phyloP scores from a whole-genome alignment of 106 monocot species.

The Acorus gramineus region DNA sequence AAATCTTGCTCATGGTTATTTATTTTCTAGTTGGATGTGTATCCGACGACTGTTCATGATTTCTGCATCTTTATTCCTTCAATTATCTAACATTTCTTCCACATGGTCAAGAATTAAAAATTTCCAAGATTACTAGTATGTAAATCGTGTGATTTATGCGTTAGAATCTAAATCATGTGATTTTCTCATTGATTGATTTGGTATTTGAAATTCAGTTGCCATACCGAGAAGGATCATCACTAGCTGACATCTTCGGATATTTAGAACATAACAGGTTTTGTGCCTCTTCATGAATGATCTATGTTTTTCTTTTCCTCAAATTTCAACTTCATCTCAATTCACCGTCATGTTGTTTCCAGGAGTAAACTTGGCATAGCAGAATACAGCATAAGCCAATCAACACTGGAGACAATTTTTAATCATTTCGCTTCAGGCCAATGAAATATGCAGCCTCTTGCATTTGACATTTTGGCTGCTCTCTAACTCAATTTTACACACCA shows the following conservation, averaged over 20 bases:
- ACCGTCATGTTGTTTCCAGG: slow-evolving; percentile 19
- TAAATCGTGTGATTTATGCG: neutral
- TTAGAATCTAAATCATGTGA: neutral
- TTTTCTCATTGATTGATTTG: neutral
- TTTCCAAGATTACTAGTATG: neutral
- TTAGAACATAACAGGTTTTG: slow-evolving; percentile 66
- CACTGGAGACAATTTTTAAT: slow-evolving; percentile 87
- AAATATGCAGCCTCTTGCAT: neutral
- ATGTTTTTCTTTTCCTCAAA: neutral
- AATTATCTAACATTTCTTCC: no score
- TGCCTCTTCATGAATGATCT: neutral
- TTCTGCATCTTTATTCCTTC: no score
- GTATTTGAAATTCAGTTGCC: slow-evolving; percentile 38
- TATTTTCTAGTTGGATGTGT: neutral
- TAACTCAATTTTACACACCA: no score
- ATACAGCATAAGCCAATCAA: slow-evolving; percentile 87
- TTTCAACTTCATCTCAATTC: neutral
- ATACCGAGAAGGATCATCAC: slow-evolving; percentile 63
- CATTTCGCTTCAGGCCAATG: slow-evolving; percentile 60
- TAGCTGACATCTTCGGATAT: slow-evolving; percentile 88
- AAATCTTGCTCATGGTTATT: neutral
- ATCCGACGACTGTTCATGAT: neutral
- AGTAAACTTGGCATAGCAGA: slow-evolving; percentile 58
- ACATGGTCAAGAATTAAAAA: no score
- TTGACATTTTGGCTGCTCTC: no score